Percentiles rank a stretch among this genome's conserved stretches.
These are phyloP conservation scores for Hydnomerulius pinastri DNA, from an alignment of 768 basidiomycete genomes.

Conservation along the genomic window DNA sequence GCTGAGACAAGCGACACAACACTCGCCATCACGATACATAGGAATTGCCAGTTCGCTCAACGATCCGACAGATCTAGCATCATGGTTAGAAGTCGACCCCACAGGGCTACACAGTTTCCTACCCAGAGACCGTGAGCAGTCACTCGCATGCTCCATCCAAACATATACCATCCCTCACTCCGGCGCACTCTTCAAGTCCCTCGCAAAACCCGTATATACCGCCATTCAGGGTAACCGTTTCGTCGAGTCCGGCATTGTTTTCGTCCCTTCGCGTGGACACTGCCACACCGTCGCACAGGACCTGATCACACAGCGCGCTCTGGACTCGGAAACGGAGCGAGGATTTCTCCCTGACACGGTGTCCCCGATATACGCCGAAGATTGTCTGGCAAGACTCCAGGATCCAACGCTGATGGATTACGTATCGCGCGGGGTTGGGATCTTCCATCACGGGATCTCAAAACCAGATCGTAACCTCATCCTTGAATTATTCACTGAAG, in stretches of 20 bases:
- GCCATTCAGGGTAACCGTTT: conserved; percentile 55
- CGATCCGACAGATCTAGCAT: conserved; percentile 77
- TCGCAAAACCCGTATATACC: conserved; percentile 87
- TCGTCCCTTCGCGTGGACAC: conserved; percentile 84
- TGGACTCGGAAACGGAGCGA: conserved; percentile 65
- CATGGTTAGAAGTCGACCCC: conserved; percentile 78
- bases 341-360: conserved; percentile 65
- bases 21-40: conserved; percentile 66
- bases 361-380: conserved; percentile 57
- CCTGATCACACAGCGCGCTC: conserved; percentile 84
- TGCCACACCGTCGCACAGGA: conserved; percentile 76
- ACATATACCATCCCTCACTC: conserved; percentile 89
- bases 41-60: conserved; percentile 78
- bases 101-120: conserved; percentile 72
- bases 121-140: conserved; percentile 80
- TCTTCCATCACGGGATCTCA: conserved; percentile 76
- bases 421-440: conserved; percentile 82
- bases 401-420: conserved; percentile 69
- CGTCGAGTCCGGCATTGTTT: conserved; percentile 66
- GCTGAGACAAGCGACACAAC: conserved; percentile 64
- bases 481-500: conserved; percentile 80
- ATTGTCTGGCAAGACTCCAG: conserved; percentile 56
- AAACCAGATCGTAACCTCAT: conserved; percentile 69
- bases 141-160: conserved; percentile 65
- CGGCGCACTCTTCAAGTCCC: conserved; percentile 82